Conservation (phyloP, 768 basidiomycete genomes). For the Amanita pallidorosea region DNA sequence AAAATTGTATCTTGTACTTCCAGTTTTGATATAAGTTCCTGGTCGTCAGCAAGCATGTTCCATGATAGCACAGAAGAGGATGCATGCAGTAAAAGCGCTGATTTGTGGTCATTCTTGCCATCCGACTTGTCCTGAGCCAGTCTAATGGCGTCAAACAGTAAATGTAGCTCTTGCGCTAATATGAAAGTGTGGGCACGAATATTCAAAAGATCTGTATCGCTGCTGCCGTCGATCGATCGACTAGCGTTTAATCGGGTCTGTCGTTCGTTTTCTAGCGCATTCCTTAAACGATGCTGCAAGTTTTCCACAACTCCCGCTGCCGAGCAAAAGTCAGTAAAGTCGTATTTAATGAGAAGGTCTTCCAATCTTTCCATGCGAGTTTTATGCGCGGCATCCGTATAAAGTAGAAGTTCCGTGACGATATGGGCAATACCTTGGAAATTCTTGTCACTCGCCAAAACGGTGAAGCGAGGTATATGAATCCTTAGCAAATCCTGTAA, state of each 20-base stretch:
- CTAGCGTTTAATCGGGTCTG: conserved; percentile 27
- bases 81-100: conserved; percentile 71
- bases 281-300: conserved; percentile 66
- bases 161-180: conserved; percentile 68
- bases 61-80: conserved; percentile 84
- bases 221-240: conserved; percentile 31
- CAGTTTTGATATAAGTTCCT: conserved; percentile 73
- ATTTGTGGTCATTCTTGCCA: conserved; percentile 60
- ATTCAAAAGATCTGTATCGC: conserved; percentile 45
- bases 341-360: conserved; percentile 77
- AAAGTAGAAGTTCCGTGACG: conserved; percentile 80
- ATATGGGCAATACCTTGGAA: conserved; percentile 81
- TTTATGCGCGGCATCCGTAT: conserved; percentile 80
- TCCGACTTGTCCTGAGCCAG: conserved; percentile 69
- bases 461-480: conserved; percentile 77
- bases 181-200: conserved; percentile 64
- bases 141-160: conserved; percentile 81
- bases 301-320: conserved; percentile 62
- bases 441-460: conserved; percentile 73
- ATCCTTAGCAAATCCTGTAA: conserved; percentile 71
- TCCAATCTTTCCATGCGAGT: conserved; percentile 69
- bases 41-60: conserved; percentile 73
- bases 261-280: conserved; percentile 41
- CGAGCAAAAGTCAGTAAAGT: conserved; percentile 68
- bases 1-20: conserved; percentile 73